A percentile compares a stretch with the other conserved stretches of the same genome.
These are phyloP conservation scores for Lasiosphaeriaceae sp. DNA, from an alignment of 495 filamentous ascomycete species.

Conservation along the genomic window DNA sequence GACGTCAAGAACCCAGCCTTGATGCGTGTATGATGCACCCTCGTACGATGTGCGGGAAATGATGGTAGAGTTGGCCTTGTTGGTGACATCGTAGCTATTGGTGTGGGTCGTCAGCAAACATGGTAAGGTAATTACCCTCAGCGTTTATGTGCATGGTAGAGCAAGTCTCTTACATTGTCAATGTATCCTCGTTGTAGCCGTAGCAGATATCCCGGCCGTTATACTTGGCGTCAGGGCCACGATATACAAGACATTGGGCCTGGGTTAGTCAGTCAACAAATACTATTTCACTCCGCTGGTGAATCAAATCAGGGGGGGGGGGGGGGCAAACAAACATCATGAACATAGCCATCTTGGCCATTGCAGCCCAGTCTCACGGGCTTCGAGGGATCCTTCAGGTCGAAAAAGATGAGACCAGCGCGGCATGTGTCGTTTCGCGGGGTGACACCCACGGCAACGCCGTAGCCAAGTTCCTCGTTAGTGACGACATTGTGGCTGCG, in stretches of 20 bases:
- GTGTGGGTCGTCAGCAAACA: no score
- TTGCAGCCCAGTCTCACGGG: constrained; percentile 51
- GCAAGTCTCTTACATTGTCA: constrained; percentile 33
- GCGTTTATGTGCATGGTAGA: no score
- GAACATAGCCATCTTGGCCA: constrained; percentile 54
- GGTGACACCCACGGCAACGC: constrained; percentile 29
- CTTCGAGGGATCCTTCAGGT: constrained; percentile 46
- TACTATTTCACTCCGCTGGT: neutral
- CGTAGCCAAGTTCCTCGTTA: constrained; percentile 5
- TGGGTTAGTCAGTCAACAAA: neutral
- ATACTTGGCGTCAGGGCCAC: constrained; percentile 52
- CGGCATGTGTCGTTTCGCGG: constrained; percentile 43
- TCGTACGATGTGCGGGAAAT: constrained; percentile 56
- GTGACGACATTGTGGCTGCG: constrained; percentile 39
- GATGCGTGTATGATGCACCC: constrained; percentile 57
- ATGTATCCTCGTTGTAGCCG: constrained; percentile 52
- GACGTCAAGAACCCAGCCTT: constrained; percentile 56
- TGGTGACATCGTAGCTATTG: constrained; percentile 50
- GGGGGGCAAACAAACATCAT: constrained; percentile 31
- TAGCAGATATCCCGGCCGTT: constrained; percentile 57
- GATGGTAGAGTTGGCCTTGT: constrained; percentile 44
- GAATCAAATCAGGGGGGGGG: neutral
- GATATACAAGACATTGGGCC: constrained; percentile 57
- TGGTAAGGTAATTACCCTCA: no score
- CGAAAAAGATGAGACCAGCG: constrained; percentile 54